These are phyloP conservation scores for Triticum turgidum DNA, from an alignment of 176 grass and related monocot genomes.

Conservation along the genomic window DNA sequence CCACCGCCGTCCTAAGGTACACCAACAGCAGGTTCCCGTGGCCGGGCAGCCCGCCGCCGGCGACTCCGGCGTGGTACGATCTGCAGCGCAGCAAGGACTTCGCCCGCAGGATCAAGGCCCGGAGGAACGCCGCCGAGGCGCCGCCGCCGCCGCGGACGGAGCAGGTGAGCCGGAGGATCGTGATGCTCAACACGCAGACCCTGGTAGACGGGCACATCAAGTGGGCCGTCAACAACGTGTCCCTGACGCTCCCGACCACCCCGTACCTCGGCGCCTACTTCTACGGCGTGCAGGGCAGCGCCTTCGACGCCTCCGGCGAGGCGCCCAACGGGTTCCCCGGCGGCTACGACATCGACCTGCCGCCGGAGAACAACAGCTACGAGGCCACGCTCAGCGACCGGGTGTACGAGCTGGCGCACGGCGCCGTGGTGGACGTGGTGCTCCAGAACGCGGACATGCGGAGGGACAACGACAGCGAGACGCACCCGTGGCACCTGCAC, in stretches of 20 bases:
- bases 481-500: conserved; percentile 85
- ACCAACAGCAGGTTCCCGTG: neutral
- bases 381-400: neutral
- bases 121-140: neutral
- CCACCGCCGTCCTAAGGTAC: conserved; percentile 15
- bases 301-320: conserved; percentile 7
- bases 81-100: neutral
- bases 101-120: neutral
- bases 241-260: conserved; percentile 33
- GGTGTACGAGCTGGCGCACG: conserved; percentile 16
- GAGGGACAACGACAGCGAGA: conserved; percentile 39
- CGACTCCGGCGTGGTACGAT: conserved; percentile 8
- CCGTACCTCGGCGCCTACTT: conserved; percentile 32
- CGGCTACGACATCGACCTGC: neutral
- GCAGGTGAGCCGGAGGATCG: neutral
- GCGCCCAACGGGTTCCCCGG: neutral
- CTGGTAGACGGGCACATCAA: neutral
- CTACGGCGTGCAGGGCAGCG: neutral
- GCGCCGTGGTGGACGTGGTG: conserved; percentile 57
- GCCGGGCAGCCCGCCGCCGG: neutral
- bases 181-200: conserved; percentile 37
- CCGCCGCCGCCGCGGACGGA: neutral
- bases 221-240: conserved; percentile 40
- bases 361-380: neutral
- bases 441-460: conserved; percentile 76